Percentiles rank a stretch among this genome's conserved stretches.
phyloP scores from a whole-genome alignment of 768 basidiomycete genomes.

The Mycena pura region DNA sequence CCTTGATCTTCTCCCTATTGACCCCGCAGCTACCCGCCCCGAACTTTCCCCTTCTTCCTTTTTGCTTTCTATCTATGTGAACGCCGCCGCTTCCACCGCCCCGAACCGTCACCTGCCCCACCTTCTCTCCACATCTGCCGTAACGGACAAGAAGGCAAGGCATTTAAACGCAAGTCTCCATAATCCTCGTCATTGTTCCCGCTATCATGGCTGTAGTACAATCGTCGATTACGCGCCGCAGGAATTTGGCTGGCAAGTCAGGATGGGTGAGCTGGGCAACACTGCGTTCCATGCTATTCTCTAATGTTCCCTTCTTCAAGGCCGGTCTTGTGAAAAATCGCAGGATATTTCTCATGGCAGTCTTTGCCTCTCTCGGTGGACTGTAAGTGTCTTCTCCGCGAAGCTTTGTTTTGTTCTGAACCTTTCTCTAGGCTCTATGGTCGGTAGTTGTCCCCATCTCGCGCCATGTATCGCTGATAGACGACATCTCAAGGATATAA shows the following conservation, averaged over 20 bases:
- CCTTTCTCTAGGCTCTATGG: slow-evolving; percentile 61
- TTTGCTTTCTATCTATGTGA: no score
- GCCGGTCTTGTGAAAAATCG: slow-evolving; percentile 72
- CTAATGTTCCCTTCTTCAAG: slow-evolving; percentile 36
- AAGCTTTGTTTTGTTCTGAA: slow-evolving; percentile 7
- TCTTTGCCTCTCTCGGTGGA: slow-evolving; percentile 83
- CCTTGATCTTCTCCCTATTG: no score
- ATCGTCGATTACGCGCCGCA: slow-evolving; percentile 53
- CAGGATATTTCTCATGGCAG: slow-evolving; percentile 67
- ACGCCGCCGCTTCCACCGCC: no score
- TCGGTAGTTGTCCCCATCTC: slow-evolving; percentile 34
- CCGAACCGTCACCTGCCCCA: no score
- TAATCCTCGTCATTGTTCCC: neutral
- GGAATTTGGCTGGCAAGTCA: slow-evolving; percentile 64
- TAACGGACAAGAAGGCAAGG: neutral
- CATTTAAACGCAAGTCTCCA: neutral
- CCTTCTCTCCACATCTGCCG: slow-evolving; percentile 4
- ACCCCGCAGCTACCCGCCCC: no score
- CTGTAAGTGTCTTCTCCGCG: slow-evolving; percentile 44
- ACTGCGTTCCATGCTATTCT: neutral
- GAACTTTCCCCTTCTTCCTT: no score
- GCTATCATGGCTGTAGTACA: slow-evolving; percentile 49
- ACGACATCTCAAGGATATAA: slow-evolving; percentile 59
- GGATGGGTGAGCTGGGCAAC: slow-evolving; percentile 62
- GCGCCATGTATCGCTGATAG: neutral